phyloP scores from a whole-genome alignment of 257 asterid genomes.

The Jasminum sambac region DNA sequence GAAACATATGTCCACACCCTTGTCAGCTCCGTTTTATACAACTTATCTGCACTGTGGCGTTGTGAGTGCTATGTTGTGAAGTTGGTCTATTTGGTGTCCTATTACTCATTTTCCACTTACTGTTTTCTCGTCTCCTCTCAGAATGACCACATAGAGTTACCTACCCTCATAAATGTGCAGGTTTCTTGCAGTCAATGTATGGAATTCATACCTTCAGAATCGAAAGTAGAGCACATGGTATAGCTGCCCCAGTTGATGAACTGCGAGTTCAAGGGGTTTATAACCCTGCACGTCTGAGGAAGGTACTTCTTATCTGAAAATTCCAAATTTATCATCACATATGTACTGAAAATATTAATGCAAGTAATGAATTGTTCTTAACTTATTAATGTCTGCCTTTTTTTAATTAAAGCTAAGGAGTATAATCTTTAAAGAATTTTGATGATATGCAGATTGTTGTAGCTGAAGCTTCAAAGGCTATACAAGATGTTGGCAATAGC shows the following conservation, averaged over 20 bases:
- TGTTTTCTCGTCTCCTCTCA: not conserved
- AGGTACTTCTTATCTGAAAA: constrained; percentile 36
- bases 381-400: not conserved
- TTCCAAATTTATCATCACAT: not conserved
- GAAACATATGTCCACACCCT: not conserved
- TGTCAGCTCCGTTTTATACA: constrained; percentile 12
- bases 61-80: not conserved
- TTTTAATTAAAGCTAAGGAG: not conserved
- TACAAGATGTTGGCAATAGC: constrained; percentile 39
- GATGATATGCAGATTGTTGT: constrained; percentile 48
- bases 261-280: constrained; percentile 63
- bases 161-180: constrained; percentile 31
- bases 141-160: not conserved
- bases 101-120: not conserved
- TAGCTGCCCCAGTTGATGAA: constrained; percentile 73
- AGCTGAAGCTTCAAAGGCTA: constrained; percentile 57
- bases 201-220: constrained; percentile 68
- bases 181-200: constrained; percentile 62
- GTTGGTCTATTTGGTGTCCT: not conserved
- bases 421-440: not conserved
- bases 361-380: not conserved
- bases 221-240: constrained; percentile 64
- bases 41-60: not conserved
- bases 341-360: not conserved
- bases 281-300: constrained; percentile 56